Conservation (phyloP, 371 early-diverging fungal genomes). For the Lichtheimia corymbifera region DNA sequence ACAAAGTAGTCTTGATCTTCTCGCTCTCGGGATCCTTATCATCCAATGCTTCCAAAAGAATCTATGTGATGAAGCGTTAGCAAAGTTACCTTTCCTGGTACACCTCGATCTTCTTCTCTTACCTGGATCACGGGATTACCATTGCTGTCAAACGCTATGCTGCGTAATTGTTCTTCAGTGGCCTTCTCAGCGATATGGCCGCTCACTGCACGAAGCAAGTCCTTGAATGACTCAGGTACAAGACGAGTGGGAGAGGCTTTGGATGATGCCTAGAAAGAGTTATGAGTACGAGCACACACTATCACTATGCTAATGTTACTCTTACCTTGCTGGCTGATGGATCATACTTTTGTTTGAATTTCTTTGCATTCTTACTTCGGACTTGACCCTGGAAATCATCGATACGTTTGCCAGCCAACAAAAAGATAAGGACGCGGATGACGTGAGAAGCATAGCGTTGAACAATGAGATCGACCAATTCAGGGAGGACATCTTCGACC, state of each 20-base stretch:
- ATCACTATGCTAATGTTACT: neutral
- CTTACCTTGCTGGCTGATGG: constrained; percentile 32
- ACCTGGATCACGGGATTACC: constrained; percentile 81
- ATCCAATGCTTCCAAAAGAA: constrained; percentile 59
- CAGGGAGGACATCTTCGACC: constrained; percentile 65
- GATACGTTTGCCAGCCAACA: constrained; percentile 68
- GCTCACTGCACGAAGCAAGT: constrained; percentile 59
- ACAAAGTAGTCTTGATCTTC: constrained; percentile 52
- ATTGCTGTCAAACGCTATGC: constrained; percentile 63
- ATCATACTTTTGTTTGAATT: constrained; percentile 70
- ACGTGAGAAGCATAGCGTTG: constrained; percentile 80
- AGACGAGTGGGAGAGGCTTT: constrained; percentile 43
- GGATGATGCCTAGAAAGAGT: constrained; percentile 16
- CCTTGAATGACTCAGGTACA: constrained; percentile 65
- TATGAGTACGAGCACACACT: neutral
- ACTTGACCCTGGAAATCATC: constrained; percentile 58
- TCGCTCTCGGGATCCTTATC: constrained; percentile 44
- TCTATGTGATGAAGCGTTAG: constrained; percentile 7
- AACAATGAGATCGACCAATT: constrained; percentile 66
- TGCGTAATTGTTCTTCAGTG: constrained; percentile 60
- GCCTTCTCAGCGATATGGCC: constrained; percentile 54
- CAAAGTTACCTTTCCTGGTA: neutral
- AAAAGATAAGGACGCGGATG: constrained; percentile 66
- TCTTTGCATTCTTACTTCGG: constrained; percentile 63
- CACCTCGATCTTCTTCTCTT: neutral